Percentiles rank a stretch among this genome's conserved stretches.
These are phyloP conservation scores for Alternaria triticimaculans DNA, from an alignment of 2,329 filamentous ascomycete species.

Conservation along the genomic window DNA sequence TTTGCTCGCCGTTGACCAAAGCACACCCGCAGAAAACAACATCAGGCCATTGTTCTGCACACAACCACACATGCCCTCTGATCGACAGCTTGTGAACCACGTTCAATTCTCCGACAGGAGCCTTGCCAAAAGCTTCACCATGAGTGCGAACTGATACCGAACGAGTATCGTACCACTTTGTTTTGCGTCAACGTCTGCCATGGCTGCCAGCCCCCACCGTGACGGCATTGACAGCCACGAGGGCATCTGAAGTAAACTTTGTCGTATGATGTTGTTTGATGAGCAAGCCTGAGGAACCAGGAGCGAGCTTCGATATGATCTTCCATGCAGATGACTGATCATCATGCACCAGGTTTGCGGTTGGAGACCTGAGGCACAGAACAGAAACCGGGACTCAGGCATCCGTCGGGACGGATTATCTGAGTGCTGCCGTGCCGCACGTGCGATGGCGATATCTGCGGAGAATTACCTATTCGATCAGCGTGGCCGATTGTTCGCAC, in stretches of 20 bases:
- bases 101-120: slow-evolving; percentile 12
- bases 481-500: neutral
- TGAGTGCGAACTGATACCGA: slow-evolving; percentile 29
- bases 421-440: slow-evolving; percentile 12
- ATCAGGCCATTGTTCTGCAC: slow-evolving; percentile 42
- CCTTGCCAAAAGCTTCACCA: slow-evolving; percentile 20
- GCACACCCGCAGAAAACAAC: slow-evolving; percentile 29
- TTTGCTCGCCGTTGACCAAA: slow-evolving; percentile 4
- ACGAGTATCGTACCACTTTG: slow-evolving; percentile 43
- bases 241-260: slow-evolving; percentile 42
- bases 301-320: slow-evolving; percentile 19
- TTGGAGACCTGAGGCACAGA: slow-evolving; percentile 33
- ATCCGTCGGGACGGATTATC: slow-evolving; percentile 35
- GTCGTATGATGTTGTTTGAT: slow-evolving; percentile 49
- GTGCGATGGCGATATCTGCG: slow-evolving; percentile 1
- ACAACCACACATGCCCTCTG: slow-evolving; percentile 2
- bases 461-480: slow-evolving; percentile 14
- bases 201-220: slow-evolving; percentile 9
- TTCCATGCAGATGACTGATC: slow-evolving; percentile 17
- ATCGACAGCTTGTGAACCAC: slow-evolving; percentile 1
- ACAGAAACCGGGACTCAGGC: slow-evolving; percentile 41
- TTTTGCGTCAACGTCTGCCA: slow-evolving; percentile 38
- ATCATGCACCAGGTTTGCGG: slow-evolving; percentile 9
- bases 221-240: slow-evolving; percentile 23
- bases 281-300: slow-evolving; percentile 21